Base-by-base conservation (phyloP, 257 asterid species). In the Scutellaria barbata region DNA sequence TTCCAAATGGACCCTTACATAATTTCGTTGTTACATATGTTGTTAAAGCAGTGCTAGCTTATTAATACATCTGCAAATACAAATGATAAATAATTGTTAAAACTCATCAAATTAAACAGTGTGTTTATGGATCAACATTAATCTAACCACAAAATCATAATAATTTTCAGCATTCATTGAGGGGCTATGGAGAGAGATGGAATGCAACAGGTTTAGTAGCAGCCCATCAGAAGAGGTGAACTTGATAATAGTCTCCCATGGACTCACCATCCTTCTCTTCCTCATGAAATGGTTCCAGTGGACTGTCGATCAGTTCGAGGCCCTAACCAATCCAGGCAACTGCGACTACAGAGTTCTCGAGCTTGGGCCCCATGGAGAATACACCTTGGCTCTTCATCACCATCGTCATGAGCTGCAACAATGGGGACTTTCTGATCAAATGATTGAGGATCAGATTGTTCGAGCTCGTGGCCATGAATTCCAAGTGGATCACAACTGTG, bases 251-350 rank as follows among this genome's bases (percentile, higher is more conserved):
- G 88, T 87, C 14, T 84, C 90, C 2, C 96, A 89, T 57, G 96
- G 92, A 51, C 73, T 89, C n/a, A 74, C 86, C 0, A 80, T 83
- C 73, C 86, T 88, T 45, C 71, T 89, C 0, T 77, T 89, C 20
- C 86, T 89, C 0, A 89, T 84, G 92, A 89, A 83, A 76, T 89
- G 92, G 92, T 89, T 89, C 76, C 74, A 82, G 17, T 89, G 96
- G 96, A 85, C 82, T 0, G 84, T 84, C 2, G 89, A 87, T 33
- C 82, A 89, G 72, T 84, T 89, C 30, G 96, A 87, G 76, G 75
- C 16, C 3, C 75, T 89, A 10, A 73, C 84, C 1, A 85, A 82
- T 48, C 92, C 90, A 0, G 56, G 50, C 10, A 79, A 83, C 20
- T 62, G 86, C 61, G 91, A 89, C 12, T 75, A 51, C 60, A 71